Conservation (phyloP, 805 yeast genomes). For the Starmerella khaoyaiensis region DNA sequence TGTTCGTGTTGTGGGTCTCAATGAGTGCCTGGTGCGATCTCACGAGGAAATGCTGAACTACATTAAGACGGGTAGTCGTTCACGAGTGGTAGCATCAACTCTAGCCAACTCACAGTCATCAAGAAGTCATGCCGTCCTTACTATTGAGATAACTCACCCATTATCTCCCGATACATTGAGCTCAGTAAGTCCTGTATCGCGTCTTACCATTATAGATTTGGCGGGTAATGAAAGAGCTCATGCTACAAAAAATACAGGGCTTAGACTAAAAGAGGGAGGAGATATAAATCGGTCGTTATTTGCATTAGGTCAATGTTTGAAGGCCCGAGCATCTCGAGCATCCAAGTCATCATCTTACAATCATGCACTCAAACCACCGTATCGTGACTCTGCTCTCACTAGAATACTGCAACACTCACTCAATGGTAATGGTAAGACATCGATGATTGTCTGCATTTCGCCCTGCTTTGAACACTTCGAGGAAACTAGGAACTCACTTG, state of each 20-base stretch:
- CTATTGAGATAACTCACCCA: constrained; percentile 31
- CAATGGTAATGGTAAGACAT: constrained; percentile 90
- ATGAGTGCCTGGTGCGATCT: constrained; percentile 42
- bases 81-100: constrained; percentile 69
- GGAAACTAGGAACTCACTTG: constrained; percentile 80
- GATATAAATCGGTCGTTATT: constrained; percentile 77
- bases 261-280: constrained; percentile 77
- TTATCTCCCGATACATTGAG: neutral
- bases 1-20: constrained; percentile 47
- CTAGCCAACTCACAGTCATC: constrained; percentile 86
- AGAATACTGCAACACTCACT: constrained; percentile 74
- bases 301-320: constrained; percentile 88
- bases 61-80: constrained; percentile 14
- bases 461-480: constrained; percentile 83
- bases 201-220: constrained; percentile 71
- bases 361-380: constrained; percentile 41
- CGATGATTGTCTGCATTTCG: constrained; percentile 88
- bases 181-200: constrained; percentile 34
- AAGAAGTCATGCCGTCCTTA: constrained; percentile 86
- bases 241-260: constrained; percentile 74
- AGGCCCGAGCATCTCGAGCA: constrained; percentile 50
- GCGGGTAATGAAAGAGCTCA: constrained; percentile 96
- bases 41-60: constrained; percentile 23
- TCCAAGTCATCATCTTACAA: constrained; percentile 44
- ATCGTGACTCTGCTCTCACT: constrained; percentile 81